phyloP scores from a whole-genome alignment of 2,329 filamentous ascomycete genomes.

The Curvularia lunata region DNA sequence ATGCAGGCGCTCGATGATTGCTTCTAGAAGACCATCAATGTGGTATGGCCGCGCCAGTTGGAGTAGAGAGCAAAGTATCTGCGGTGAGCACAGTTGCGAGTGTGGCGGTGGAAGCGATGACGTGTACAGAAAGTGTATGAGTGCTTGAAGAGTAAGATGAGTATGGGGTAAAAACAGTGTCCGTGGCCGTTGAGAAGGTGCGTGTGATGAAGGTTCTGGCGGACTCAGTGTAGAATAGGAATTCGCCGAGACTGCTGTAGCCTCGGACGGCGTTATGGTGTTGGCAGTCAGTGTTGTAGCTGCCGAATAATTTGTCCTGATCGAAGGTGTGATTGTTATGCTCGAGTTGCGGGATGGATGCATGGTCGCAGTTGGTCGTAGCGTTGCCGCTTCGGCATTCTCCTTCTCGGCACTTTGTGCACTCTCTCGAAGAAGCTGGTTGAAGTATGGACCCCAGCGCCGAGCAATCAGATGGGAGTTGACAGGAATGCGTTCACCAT shows the following conservation, averaged over 20 bases:
- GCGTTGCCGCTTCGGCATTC: slow-evolving; percentile 72
- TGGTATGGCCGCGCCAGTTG: slow-evolving; percentile 94
- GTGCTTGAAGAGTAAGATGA: slow-evolving; percentile 82
- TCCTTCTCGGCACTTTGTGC: slow-evolving; percentile 64
- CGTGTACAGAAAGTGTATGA: slow-evolving; percentile 93
- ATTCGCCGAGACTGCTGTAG: slow-evolving; percentile 49
- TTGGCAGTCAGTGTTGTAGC: slow-evolving; percentile 53
- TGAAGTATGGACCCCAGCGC: slow-evolving; percentile 95
- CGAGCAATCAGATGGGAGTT: slow-evolving; percentile 88
- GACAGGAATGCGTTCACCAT: slow-evolving; percentile 88
- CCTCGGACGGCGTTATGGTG: slow-evolving; percentile 46
- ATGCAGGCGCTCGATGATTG: slow-evolving; percentile 89
- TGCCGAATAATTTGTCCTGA: slow-evolving; percentile 57
- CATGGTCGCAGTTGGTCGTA: slow-evolving; percentile 66
- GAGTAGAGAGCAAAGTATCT: slow-evolving; percentile 92
- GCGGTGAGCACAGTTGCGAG: slow-evolving; percentile 85
- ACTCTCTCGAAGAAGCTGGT: slow-evolving; percentile 85
- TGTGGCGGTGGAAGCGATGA: slow-evolving; percentile 79
- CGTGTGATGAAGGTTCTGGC: slow-evolving; percentile 60
- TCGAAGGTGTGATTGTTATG: slow-evolving; percentile 79
- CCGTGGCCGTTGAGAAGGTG: slow-evolving; percentile 73
- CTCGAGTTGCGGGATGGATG: slow-evolving; percentile 76
- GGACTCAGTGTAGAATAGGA: slow-evolving; percentile 55
- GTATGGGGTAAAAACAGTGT: slow-evolving; percentile 94
- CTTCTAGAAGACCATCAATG: slow-evolving; percentile 89